These are phyloP conservation scores for Elsinoe arachidis DNA, from an alignment of 2,329 filamentous ascomycete genomes.

Conservation along the genomic window DNA sequence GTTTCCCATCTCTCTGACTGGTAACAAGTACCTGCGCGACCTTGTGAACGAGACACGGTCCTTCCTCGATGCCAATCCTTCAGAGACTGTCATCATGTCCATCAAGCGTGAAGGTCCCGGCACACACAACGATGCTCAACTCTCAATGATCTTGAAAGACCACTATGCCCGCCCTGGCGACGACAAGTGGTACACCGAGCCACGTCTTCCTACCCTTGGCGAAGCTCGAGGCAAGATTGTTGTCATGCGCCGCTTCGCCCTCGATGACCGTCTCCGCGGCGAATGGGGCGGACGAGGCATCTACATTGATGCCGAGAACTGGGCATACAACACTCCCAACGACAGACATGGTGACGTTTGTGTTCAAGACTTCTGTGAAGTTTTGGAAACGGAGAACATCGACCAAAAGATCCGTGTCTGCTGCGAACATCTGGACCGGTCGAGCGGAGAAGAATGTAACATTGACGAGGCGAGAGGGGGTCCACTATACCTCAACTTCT, in stretches of 20 bases:
- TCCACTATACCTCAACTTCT: conserved; percentile 82
- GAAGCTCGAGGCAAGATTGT: conserved; percentile 75
- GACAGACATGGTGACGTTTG: conserved; percentile 65
- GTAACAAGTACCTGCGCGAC: conserved; percentile 67
- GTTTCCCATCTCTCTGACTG: conserved; percentile 79
- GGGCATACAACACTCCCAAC: conserved; percentile 85
- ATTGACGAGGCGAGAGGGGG: conserved; percentile 33
- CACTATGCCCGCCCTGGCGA: conserved; percentile 56
- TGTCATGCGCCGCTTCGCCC: conserved; percentile 68
- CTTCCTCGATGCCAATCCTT: conserved; percentile 70
- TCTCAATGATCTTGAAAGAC: conserved; percentile 62
- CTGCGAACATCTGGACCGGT: conserved; percentile 66
- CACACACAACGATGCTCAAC: conserved; percentile 66
- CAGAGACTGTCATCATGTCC: conserved; percentile 75
- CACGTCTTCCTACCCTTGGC: conserved; percentile 67
- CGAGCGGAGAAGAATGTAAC: conserved; percentile 34
- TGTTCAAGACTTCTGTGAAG: conserved; percentile 92
- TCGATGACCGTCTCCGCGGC: conserved; percentile 48
- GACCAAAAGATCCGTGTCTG: conserved; percentile 69
- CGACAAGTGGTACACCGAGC: conserved; percentile 68
- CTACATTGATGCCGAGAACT: conserved; percentile 53
- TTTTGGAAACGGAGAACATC: conserved; percentile 66
- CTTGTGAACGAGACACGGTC: conserved; percentile 57
- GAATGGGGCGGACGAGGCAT: conserved; percentile 47
- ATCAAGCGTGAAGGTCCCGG: conserved; percentile 88